Evolutionary conservation across 805 yeast species (phyloP).

Genomic region (Yarrowia sp.): DNA sequence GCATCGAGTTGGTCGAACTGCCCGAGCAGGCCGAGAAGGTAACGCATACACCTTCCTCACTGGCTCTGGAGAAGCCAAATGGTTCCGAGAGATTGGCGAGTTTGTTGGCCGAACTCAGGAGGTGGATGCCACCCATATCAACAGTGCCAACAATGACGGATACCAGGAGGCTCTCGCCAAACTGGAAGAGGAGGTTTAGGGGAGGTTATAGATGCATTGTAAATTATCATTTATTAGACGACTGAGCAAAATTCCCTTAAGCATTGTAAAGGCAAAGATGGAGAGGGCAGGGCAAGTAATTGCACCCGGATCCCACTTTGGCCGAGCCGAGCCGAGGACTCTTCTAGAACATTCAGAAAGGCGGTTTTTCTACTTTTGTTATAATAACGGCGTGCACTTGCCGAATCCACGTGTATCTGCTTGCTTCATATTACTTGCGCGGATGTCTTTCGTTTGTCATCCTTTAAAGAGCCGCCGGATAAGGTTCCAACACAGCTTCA

Average conservation of each 20-base stretch:
- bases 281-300: too few relatives aligned
- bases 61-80: slow-evolving; percentile 72
- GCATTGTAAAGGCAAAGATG: too few relatives aligned
- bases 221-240: not conserved
- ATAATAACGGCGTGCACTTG: not conserved
- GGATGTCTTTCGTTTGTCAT: not conserved
- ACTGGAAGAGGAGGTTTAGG: slow-evolving; percentile 42
- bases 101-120: slow-evolving; percentile 34
- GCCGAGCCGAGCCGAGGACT: not conserved
- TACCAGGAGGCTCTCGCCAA: slow-evolving; percentile 47
- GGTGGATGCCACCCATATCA: slow-evolving; percentile 29
- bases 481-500: not conserved
- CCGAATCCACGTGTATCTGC: not conserved
- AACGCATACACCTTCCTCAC: slow-evolving; percentile 67
- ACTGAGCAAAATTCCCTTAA: too few relatives aligned
- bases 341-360: not conserved
- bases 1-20: slow-evolving; percentile 96
- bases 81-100: slow-evolving; percentile 40
- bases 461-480: not conserved
- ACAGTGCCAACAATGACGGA: slow-evolving; percentile 34
- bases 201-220: not conserved
- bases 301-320: too few relatives aligned
- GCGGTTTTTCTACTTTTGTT: not conserved
- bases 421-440: not conserved
- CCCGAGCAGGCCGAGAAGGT: slow-evolving; percentile 84